phyloP scores from a whole-genome alignment of 1,284 basidiomycete genomes.

The Fomitopsis pinicola region DNA sequence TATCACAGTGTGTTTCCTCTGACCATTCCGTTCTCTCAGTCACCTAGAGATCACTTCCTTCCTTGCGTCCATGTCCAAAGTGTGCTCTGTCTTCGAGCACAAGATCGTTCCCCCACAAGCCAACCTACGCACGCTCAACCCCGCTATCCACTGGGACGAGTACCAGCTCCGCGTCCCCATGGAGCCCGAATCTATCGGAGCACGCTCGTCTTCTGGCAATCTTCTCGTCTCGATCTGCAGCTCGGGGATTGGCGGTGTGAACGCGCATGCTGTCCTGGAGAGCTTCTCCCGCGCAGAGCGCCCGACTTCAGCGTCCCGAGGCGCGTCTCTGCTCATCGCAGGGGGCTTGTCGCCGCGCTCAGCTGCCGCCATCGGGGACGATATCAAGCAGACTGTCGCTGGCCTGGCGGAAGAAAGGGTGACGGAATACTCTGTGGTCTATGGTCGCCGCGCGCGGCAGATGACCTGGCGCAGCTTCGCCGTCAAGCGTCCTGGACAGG shows the following conservation, averaged over 20 bases:
- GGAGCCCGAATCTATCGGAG: constrained; percentile 15
- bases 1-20: not conserved
- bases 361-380: constrained; percentile 18
- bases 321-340: constrained; percentile 27
- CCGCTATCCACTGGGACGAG: constrained; percentile 34
- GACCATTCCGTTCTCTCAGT: constrained; percentile 16
- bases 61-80: constrained; percentile 38
- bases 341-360: constrained; percentile 30
- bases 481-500: constrained; percentile 1
- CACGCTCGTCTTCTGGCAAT: not conserved
- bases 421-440: constrained; percentile 1
- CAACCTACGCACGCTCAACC: constrained; percentile 32
- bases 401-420: constrained; percentile 1
- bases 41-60: constrained; percentile 39
- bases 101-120: constrained; percentile 35
- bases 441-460: constrained; percentile 27
- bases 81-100: constrained; percentile 31
- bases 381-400: not conserved
- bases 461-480: constrained; percentile 32
- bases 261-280: constrained; percentile 36
- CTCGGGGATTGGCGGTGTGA: constrained; percentile 40
- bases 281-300: constrained; percentile 1
- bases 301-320: constrained; percentile 16
- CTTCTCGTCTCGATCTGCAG: constrained; percentile 35
- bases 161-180: constrained; percentile 23